Evolutionary conservation across 2,329 filamentous ascomycete species (phyloP).

Genomic region (Colletotrichum chlorophyti): DNA sequence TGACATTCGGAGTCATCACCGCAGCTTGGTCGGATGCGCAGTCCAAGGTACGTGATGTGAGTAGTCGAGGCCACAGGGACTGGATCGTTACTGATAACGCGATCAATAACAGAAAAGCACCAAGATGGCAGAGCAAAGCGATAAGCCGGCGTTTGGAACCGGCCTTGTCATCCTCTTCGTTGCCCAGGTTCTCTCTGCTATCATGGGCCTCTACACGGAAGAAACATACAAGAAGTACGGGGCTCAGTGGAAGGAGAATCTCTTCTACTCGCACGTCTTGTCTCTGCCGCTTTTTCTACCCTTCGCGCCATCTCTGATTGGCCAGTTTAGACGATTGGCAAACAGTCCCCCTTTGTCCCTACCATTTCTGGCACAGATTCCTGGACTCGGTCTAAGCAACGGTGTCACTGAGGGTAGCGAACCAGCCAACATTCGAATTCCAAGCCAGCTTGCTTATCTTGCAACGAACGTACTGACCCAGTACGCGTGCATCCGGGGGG

Average conservation of each 20-base stretch:
- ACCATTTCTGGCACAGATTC: constrained; percentile 34
- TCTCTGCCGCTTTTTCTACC: constrained; percentile 80
- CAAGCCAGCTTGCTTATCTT: constrained; percentile 76
- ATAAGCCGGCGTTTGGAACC: constrained; percentile 57
- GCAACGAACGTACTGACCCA: constrained; percentile 85
- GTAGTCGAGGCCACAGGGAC: too few species aligned
- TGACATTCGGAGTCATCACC: constrained; percentile 86
- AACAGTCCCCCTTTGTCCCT: constrained; percentile 66
- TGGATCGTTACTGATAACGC: too few species aligned
- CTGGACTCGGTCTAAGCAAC: constrained; percentile 42
- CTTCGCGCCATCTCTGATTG: constrained; percentile 69
- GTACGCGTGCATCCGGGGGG: constrained; percentile 92
- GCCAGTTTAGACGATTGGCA: constrained; percentile 69
- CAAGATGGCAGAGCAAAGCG: constrained; percentile 1
- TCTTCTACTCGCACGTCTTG: constrained; percentile 88
- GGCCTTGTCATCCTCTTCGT: constrained; percentile 85
- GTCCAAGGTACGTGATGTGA: constrained; percentile 70
- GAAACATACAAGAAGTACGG: constrained; percentile 86
- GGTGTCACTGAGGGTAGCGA: constrained; percentile 46
- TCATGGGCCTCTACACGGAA: constrained; percentile 96
- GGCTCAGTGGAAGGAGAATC: constrained; percentile 91
- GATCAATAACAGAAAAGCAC: not conserved
- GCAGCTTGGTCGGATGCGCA: constrained; percentile 90
- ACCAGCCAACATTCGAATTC: constrained; percentile 53
- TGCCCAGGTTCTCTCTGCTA: constrained; percentile 88